Percentiles rank a stretch among this genome's conserved stretches.
Evolutionary conservation across 306 rosid genomes (phyloP).

Genomic region (Dalbergia oliveri): DNA sequence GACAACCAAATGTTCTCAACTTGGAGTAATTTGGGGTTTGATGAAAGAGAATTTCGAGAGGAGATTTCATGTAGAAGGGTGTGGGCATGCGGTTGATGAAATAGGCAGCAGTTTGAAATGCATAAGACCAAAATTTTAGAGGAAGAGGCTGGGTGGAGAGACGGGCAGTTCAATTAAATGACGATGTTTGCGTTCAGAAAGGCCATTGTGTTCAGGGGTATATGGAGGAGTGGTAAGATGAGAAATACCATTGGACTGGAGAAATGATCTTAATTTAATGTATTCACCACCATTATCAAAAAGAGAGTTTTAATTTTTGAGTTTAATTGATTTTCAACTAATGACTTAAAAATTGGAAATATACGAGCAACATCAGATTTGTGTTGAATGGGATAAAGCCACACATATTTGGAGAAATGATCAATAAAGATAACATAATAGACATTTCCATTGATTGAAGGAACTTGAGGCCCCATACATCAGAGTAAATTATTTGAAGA

Average conservation of each 20-base stretch:
- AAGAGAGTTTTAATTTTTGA: neutral
- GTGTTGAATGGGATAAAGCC: neutral
- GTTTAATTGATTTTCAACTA: neutral
- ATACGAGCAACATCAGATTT: neutral
- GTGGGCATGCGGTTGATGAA: neutral
- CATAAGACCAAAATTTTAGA: neutral
- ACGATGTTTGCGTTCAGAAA: neutral
- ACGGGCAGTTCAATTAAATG: neutral
- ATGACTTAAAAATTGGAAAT: neutral
- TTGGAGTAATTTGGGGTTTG: neutral
- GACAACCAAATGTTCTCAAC: neutral
- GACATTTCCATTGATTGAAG: neutral
- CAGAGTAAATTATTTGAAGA: too few relatives aligned
- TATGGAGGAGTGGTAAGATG: neutral
- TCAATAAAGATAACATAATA: constrained; percentile 3
- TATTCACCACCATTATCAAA: too few relatives aligned
- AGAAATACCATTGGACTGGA: too few relatives aligned
- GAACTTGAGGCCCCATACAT: neutral
- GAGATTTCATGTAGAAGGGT: neutral
- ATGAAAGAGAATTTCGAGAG: neutral
- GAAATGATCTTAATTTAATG: too few relatives aligned
- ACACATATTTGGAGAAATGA: neutral
- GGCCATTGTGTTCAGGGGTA: neutral
- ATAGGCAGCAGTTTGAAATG: neutral
- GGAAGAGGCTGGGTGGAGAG: neutral